Evolutionary conservation across 108 stramenopile species (phyloP), one percentile per base, ranked within the genome.

Genomic region (Thalassiosira profunda): DNA sequence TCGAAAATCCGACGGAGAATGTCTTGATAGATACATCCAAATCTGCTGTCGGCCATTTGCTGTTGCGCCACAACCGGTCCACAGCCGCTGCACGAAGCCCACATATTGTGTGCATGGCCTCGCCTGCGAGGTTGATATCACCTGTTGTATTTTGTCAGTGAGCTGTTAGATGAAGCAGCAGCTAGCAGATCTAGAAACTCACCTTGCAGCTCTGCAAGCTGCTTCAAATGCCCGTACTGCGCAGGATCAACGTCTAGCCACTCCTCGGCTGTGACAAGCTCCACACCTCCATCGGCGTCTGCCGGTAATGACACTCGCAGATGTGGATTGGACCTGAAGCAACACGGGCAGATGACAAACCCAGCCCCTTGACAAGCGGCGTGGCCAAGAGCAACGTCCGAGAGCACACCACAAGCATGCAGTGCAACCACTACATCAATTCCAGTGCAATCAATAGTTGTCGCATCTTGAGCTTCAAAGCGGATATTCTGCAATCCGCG

Each of bases 181-280:
- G n/a, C n/a, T n/a, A n/a, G n/a, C n/a, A n/a, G n/a, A n/a, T n/a
- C n/a, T n/a, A n/a, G n/a, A n/a, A n/a, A n/a, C n/a, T n/a, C n/a
- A n/a, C 84, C 86, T 55, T 92, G 87, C 6, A 92, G 38, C 71
- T 92, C 91, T 3, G 87, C 87, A 15, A 86, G 41, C 23, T 72
- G 60, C 52, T 81, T 86, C 45, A 92, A 51, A 10, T 63, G 60
- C 14, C 41, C 44, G 58, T 79, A 82, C 20, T 75, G 58, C 1
- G 57, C 36, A 7, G 55, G 31, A 44, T 81, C 76, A 35, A 86
- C 35, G n/a, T 28, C 64, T 0, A 84, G 67, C 84, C 81, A 86
- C 17, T 91, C 82, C 20, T 48, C 59, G 31, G 70, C 75, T 1
- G 61, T 8, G 6, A 56, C 36, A 17, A 56, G 49, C 36, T 54